Conservation (phyloP, 2,329 filamentous ascomycete species). For the Talaromyces sp. region DNA sequence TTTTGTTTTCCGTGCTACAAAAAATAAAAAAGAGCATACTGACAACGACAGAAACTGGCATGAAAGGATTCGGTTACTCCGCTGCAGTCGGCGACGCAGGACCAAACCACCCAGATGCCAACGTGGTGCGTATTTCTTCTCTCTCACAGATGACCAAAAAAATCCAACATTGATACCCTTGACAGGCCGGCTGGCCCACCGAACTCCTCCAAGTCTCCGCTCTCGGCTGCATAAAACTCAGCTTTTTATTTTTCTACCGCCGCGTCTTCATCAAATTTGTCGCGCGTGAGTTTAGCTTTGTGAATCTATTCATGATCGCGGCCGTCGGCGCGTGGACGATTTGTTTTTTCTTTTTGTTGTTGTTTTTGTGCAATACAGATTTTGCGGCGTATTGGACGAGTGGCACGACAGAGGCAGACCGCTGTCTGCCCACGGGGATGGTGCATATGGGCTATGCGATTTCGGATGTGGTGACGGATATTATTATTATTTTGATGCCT, state of each 20-base stretch:
- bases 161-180: no score
- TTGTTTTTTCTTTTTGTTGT: background rate
- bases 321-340: background rate
- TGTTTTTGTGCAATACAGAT: background rate
- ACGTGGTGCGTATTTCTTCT: background rate
- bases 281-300: background rate
- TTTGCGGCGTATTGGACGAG: background rate
- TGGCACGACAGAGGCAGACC: background rate
- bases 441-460: background rate
- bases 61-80: background rate
- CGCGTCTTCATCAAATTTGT: background rate
- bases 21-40: background rate
- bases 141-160: background rate
- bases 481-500: conserved; percentile 1
- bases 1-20: background rate
- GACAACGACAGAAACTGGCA: background rate
- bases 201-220: background rate
- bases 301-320: background rate
- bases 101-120: background rate
- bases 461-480: background rate
- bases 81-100: background rate
- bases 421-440: background rate
- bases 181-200: background rate
- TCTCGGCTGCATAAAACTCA: background rate
- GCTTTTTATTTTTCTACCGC: conserved; percentile 3